phyloP scores from a whole-genome alignment of 208 protist species.

The Phytomonas sp. region DNA sequence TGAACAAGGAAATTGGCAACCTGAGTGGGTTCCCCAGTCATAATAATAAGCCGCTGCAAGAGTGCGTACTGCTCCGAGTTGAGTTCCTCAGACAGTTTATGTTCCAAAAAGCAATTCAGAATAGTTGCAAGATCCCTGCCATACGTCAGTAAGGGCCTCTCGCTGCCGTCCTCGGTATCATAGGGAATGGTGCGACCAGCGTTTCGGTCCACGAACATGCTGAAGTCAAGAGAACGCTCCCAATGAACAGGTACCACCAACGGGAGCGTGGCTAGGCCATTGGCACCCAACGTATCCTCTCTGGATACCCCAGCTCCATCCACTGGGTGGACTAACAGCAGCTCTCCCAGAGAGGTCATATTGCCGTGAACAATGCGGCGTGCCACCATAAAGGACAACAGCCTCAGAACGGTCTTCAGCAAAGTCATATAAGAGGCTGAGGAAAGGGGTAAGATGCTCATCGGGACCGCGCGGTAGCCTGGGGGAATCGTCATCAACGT shows the following conservation, averaged over 20 bases:
- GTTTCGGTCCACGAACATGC: slow-evolving; percentile 83
- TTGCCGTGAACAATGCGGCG: slow-evolving; percentile 66
- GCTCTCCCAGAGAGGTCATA: slow-evolving; percentile 34
- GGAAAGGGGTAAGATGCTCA: slow-evolving; percentile 44
- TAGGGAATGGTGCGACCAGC: slow-evolving; percentile 68
- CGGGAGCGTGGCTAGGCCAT: slow-evolving; percentile 12
- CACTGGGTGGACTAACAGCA: slow-evolving; percentile 46
- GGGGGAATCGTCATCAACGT: slow-evolving; percentile 47
- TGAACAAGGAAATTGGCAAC: slow-evolving; percentile 69
- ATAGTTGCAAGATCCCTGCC: slow-evolving; percentile 47
- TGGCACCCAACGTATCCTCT: not conserved
- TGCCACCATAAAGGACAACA: slow-evolving; percentile 56
- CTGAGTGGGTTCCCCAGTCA: slow-evolving; percentile 53
- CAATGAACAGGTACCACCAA: slow-evolving; percentile 68
- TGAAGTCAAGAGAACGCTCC: slow-evolving; percentile 79
- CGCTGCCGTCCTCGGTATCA: slow-evolving; percentile 26
- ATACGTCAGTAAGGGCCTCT: slow-evolving; percentile 27
- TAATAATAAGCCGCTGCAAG: slow-evolving; percentile 48
- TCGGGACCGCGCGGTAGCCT: slow-evolving; percentile 35
- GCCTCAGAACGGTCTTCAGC: slow-evolving; percentile 40
- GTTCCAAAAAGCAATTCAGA: slow-evolving; percentile 45
- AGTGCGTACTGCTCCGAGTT: slow-evolving; percentile 41
- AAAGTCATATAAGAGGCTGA: slow-evolving; percentile 36
- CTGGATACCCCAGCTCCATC: not conserved
- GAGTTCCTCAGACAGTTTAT: slow-evolving; percentile 34